A percentile compares a stretch with the other conserved stretches of the same genome.
Evolutionary conservation across 768 basidiomycete genomes (phyloP).

Genomic region (Boletus tomentosulus): DNA sequence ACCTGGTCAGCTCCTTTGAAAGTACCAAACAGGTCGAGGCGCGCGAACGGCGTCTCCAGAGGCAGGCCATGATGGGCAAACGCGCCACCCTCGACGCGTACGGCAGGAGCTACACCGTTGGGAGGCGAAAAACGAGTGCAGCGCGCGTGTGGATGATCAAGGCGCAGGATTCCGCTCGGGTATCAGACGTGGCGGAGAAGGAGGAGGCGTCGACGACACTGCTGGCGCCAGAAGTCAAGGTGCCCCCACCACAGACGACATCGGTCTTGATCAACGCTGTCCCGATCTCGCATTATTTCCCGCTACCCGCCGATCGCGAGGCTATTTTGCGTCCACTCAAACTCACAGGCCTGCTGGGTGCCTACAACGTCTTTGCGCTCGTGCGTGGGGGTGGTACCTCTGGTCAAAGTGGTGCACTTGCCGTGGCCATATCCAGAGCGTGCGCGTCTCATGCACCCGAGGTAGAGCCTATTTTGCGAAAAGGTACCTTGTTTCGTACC

Average conservation of each 20-base stretch:
- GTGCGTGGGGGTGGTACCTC: constrained; percentile 86
- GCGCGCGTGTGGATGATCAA: constrained; percentile 94
- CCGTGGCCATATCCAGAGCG: constrained; percentile 72
- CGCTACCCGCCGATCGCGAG: constrained; percentile 71
- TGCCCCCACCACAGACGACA: constrained; percentile 43
- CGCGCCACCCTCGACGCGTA: constrained; percentile 61
- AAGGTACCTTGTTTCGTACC: constrained; percentile 49
- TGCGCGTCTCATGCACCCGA: constrained; percentile 68
- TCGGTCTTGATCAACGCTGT: constrained; percentile 83
- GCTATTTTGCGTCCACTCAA: constrained; percentile 79
- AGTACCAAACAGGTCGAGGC: constrained; percentile 54
- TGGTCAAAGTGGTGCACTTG: constrained; percentile 87
- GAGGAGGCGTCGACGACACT: constrained; percentile 8
- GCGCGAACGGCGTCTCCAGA: constrained; percentile 28
- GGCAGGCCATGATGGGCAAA: constrained; percentile 42
- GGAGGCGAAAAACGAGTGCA: constrained; percentile 83
- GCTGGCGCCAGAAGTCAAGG: constrained; percentile 16
- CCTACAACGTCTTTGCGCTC: constrained; percentile 74
- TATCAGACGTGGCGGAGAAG: not conserved
- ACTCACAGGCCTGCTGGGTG: constrained; percentile 77
- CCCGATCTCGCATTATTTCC: constrained; percentile 77
- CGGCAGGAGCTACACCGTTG: constrained; percentile 84
- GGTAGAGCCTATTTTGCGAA: constrained; percentile 59
- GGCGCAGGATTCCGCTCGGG: constrained; percentile 27
- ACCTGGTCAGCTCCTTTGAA: constrained; percentile 62